phyloP scores from a whole-genome alignment of 192 early-diverging fungal species.

The Podochytrium sp. region DNA sequence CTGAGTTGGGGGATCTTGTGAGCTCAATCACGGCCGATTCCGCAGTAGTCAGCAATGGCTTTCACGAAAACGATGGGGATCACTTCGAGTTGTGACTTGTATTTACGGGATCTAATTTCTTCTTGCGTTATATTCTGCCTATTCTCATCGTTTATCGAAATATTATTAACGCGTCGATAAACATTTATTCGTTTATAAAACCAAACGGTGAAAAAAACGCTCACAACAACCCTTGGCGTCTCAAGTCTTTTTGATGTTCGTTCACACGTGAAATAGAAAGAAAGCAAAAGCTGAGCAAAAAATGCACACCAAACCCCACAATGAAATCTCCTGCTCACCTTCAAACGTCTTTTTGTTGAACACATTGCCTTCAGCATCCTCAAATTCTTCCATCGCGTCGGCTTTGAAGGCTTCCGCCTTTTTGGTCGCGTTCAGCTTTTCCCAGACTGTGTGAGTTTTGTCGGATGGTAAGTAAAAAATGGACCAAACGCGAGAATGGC shows the following conservation, averaged over 20 bases:
- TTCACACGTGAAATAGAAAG: constrained; percentile 11
- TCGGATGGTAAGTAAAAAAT: neutral
- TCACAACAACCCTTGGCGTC: constrained; percentile 43
- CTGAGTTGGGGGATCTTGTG: too few relatives aligned
- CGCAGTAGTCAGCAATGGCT: too few relatives aligned
- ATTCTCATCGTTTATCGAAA: too few relatives aligned
- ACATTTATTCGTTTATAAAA: too few relatives aligned
- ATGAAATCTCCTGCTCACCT: constrained; percentile 38
- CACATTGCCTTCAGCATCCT: constrained; percentile 78
- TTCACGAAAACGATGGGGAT: too few relatives aligned
- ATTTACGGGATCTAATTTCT: too few relatives aligned
- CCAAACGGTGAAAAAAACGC: too few relatives aligned
- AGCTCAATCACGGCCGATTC: too few relatives aligned
- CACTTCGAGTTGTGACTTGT: too few relatives aligned
- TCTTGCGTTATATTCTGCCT: too few relatives aligned
- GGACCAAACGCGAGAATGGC: neutral
- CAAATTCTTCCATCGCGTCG: constrained; percentile 86
- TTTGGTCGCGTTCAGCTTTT: constrained; percentile 74
- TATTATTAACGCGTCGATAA: too few relatives aligned
- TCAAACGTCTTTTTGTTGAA: constrained; percentile 67
- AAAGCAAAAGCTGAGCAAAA: neutral
- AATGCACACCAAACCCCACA: too few relatives aligned
- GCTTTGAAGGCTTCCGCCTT: constrained; percentile 70
- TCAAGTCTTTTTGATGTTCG: constrained; percentile 35
- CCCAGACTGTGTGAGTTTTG: constrained; percentile 80